Evolutionary conservation across 169 alveolate species (phyloP).

Genomic region (Plasmodium vivax): DNA sequence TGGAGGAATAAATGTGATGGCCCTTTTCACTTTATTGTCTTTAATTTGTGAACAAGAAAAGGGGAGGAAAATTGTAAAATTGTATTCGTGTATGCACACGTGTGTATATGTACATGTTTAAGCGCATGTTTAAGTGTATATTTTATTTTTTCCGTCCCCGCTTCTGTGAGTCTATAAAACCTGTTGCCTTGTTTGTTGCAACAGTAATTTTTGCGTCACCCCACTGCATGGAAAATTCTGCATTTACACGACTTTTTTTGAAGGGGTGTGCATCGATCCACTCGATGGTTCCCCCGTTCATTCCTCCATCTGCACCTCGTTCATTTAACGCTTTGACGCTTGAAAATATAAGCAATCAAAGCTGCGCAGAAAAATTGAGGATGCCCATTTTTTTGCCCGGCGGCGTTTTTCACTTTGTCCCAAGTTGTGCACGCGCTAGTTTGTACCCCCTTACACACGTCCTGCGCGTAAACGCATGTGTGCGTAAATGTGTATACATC

Average conservation of each 20-base stretch:
- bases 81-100: background rate
- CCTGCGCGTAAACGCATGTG: background rate
- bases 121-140: background rate
- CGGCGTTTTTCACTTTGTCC: background rate
- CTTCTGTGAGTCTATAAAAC: conserved; percentile 17
- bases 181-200: background rate
- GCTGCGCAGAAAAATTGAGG: background rate
- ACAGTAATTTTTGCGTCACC: background rate
- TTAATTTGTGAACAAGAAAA: background rate
- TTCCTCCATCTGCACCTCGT: background rate
- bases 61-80: background rate
- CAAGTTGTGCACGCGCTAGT: background rate
- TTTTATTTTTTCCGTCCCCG: background rate
- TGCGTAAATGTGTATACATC: background rate
- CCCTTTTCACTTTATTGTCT: background rate
- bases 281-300: background rate
- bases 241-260: background rate
- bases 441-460: background rate
- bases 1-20: background rate
- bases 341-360: background rate
- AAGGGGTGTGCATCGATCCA: background rate
- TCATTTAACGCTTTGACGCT: background rate
- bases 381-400: background rate
- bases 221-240: conserved; percentile 28
- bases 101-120: background rate